Base-by-base conservation (phyloP, 1,284 basidiomycete genomes). In the Schizophyllum amplum region DNA sequence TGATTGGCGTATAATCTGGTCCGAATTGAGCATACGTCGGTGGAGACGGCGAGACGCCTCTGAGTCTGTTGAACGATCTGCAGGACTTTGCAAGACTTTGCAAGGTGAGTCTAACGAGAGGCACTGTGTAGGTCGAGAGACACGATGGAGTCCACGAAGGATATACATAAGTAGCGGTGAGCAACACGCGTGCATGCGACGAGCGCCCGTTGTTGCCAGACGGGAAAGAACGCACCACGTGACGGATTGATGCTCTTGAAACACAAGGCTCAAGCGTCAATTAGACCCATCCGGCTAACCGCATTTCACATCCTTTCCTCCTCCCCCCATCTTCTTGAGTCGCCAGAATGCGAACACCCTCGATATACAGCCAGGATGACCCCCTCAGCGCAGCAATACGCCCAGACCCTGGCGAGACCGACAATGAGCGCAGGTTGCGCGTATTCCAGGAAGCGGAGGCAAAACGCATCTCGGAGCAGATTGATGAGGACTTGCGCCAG, bases 401-500 rank as follows among this genome's bases (percentile, higher is more conserved):
- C 55, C 87, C 89, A 0, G 78, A 87, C 3, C 67, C 75, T 6
- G 70, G 77, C n/a, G 89, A 92, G 72, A 81, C 83, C 0, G 82
- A 85, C 1, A 64, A 71, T 0, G 83, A 90, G 66, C 81, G 84
- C 51, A 71, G 76, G 57, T 59, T 69, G 27, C 79, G 89, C 59
- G 76, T 89, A 23, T 72, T 78, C 59, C 67, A 74, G 25, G 89
- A 92, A 70, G 81, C 82, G 1, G 85, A 90, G 62, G 87, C 88
- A 13, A 84, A 83, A 67, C 79, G 80, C 55, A 73, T 87, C 61
- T 90, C 86, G 54, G 88, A 90, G 61, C 78, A 78, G 68, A 92
- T 92, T 62, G 89, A 92, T 69, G 89, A 90, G 67, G 80, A 90
- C 64, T 74, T 92, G 55, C 80, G 81, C 61, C 72, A 74, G 57